A percentile compares a stretch with the other conserved stretches of the same genome.
Conservation (phyloP, 1,139 yeast genomes). For the Scheffersomyces stambukii region DNA sequence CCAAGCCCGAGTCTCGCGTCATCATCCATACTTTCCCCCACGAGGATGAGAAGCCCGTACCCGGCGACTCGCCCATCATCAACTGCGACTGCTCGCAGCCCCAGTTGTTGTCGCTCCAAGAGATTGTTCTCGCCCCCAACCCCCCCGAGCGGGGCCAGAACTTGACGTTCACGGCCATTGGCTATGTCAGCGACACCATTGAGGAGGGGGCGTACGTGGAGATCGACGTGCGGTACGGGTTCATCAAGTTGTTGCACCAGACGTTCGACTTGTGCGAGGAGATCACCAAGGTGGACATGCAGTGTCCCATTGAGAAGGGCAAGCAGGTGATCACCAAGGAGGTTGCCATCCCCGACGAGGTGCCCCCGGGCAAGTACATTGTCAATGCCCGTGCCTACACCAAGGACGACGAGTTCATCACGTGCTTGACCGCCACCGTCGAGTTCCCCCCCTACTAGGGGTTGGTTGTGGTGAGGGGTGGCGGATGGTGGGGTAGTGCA, state of each 20-base stretch:
- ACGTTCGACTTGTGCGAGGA: constrained; percentile 90
- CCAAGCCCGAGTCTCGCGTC: too few relatives aligned
- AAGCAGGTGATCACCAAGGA: constrained; percentile 57
- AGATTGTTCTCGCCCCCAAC: constrained; percentile 67
- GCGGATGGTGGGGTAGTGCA: too few relatives aligned
- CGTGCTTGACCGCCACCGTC: constrained; percentile 82
- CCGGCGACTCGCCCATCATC: constrained; percentile 84
- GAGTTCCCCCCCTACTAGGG: constrained; percentile 38
- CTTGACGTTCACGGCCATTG: constrained; percentile 73
- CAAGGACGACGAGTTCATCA: constrained; percentile 69
- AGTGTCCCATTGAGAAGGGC: constrained; percentile 78
- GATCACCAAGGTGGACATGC: constrained; percentile 71
- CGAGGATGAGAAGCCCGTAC: constrained; percentile 59
- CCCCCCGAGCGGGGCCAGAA: constrained; percentile 84
- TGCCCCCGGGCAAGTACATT: constrained; percentile 89
- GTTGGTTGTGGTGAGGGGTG: too few relatives aligned
- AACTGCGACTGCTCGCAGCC: constrained; percentile 64
- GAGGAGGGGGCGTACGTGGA: constrained; percentile 88
- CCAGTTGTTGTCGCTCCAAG: constrained; percentile 61
- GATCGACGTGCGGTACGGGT: constrained; percentile 89
- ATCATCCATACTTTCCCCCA: constrained; percentile 9
- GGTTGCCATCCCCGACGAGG: constrained; percentile 86
- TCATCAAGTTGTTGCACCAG: constrained; percentile 78
- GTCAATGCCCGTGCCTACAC: constrained; percentile 90
- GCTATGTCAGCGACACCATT: constrained; percentile 51